Evolutionary conservation across 805 yeast genomes (phyloP).

Genomic region (Jamesozyma piceae): DNA sequence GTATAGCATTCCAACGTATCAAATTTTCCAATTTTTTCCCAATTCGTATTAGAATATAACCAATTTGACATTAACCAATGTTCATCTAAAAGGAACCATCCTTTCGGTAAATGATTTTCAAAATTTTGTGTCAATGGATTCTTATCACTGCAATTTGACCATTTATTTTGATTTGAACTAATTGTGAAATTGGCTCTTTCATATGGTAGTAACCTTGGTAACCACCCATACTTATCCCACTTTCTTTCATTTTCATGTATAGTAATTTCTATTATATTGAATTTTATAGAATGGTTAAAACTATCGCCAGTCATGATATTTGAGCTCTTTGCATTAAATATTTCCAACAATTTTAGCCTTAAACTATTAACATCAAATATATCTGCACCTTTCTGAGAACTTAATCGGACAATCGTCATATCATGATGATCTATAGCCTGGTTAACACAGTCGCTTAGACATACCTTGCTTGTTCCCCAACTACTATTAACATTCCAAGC

Average conservation of each 20-base stretch:
- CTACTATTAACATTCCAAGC: slow-evolving; percentile 4
- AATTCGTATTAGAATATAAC: slow-evolving; percentile 21
- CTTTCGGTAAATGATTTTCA: slow-evolving; percentile 8
- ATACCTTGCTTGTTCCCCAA: neutral
- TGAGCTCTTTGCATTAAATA: neutral
- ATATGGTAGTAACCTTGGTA: slow-evolving; percentile 15
- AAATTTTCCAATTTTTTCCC: slow-evolving; percentile 17
- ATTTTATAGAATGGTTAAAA: neutral
- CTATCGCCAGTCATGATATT: neutral
- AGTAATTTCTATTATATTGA: slow-evolving; percentile 15
- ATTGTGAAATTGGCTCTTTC: slow-evolving; percentile 12
- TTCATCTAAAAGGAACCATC: slow-evolving; percentile 26
- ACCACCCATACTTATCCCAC: slow-evolving; percentile 23
- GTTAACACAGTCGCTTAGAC: neutral
- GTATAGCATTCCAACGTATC: slow-evolving; percentile 24
- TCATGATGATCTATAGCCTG: neutral
- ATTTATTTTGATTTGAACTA: neutral
- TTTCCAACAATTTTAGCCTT: neutral
- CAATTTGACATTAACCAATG: slow-evolving; percentile 21
- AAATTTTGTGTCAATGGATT: slow-evolving; percentile 5
- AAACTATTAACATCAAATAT: neutral
- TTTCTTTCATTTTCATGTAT: slow-evolving; percentile 27
- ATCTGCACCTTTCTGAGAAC: neutral
- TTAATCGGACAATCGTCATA: neutral
- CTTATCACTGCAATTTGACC: neutral